These are phyloP conservation scores for Pichia rugopelliculosa DNA, from an alignment of 805 yeast species.

Conservation along the genomic window DNA sequence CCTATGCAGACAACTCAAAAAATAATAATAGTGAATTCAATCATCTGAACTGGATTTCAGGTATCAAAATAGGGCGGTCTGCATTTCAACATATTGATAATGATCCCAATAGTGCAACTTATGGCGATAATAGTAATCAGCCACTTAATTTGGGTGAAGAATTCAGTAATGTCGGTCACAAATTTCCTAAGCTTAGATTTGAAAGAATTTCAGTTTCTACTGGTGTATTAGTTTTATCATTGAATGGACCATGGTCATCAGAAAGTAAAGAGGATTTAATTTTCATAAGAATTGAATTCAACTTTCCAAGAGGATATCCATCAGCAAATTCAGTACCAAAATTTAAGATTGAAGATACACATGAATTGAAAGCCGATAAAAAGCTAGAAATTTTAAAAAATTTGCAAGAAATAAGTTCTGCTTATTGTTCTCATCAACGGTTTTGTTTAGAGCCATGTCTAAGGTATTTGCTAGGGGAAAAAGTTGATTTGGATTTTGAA, in stretches of 20 bases:
- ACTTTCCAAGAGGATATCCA: conserved; percentile 73
- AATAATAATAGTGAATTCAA: conserved; percentile 35
- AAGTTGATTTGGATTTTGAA: conserved; percentile 40
- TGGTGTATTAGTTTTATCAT: conserved; percentile 68
- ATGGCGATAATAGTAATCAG: conserved; percentile 28
- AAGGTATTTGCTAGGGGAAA: conserved; percentile 75
- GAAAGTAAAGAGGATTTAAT: conserved; percentile 40
- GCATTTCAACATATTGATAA: conserved; percentile 30
- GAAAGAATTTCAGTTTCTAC: conserved; percentile 85
- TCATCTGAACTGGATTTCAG: conserved; percentile 88
- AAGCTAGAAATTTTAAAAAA: conserved; percentile 43
- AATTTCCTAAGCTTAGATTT: conserved; percentile 78
- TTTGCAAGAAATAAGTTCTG: conserved; percentile 48
- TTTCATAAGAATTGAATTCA: conserved; percentile 62
- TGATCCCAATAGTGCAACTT: conserved; percentile 30
- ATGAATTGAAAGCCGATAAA: conserved; percentile 47
- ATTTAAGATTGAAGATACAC: conserved; percentile 72
- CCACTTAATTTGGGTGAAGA: conserved; percentile 82
- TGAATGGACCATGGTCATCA: conserved; percentile 70
- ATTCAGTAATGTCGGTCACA: conserved; percentile 78
- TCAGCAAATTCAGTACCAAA: conserved; percentile 37
- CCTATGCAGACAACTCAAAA: conserved; percentile 16
- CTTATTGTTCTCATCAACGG: conserved; percentile 47
- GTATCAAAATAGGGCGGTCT: conserved; percentile 67
- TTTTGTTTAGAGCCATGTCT: conserved; percentile 79